Percentiles rank a stretch among this genome's conserved stretches.
These are phyloP conservation scores for Tulasnella sp. DNA, from an alignment of 768 basidiomycete species.

Conservation along the genomic window DNA sequence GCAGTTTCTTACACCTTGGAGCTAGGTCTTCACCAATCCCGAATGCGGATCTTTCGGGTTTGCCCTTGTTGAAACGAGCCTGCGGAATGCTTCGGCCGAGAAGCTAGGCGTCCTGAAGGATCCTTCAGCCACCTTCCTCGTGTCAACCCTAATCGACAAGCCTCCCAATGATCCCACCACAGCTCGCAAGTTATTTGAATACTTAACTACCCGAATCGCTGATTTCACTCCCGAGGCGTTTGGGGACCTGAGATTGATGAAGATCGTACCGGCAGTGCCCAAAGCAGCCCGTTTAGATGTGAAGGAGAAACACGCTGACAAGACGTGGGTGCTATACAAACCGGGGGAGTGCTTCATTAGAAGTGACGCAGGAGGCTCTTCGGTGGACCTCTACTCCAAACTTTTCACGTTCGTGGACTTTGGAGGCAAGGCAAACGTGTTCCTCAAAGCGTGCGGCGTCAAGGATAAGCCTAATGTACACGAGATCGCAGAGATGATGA, in stretches of 20 bases:
- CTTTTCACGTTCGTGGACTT: slow-evolving; percentile 89
- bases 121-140: slow-evolving; percentile 60
- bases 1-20: not conserved
- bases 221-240: slow-evolving; percentile 61
- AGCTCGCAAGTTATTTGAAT: slow-evolving; percentile 64
- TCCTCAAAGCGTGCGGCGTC: slow-evolving; percentile 83
- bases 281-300: not conserved
- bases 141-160: slow-evolving; percentile 55
- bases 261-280: slow-evolving; percentile 62
- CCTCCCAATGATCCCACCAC: slow-evolving; percentile 54
- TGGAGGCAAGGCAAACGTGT: slow-evolving; percentile 72
- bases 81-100: slow-evolving; percentile 48
- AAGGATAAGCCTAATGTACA: slow-evolving; percentile 81
- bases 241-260: slow-evolving; percentile 51
- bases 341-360: slow-evolving; percentile 63
- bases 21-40: slow-evolving; percentile 63
- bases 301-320: not conserved
- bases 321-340: slow-evolving; percentile 14
- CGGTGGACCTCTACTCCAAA: slow-evolving; percentile 63
- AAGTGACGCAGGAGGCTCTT: slow-evolving; percentile 37
- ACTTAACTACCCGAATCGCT: slow-evolving; percentile 59
- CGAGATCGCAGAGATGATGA: slow-evolving; percentile 67
- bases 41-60: slow-evolving; percentile 79
- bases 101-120: slow-evolving; percentile 69
- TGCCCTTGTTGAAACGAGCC: slow-evolving; percentile 54